Percentiles rank a stretch among this genome's conserved stretches.
Conservation (phyloP, 805 yeast genomes). For the Ogataea dorogensis region DNA sequence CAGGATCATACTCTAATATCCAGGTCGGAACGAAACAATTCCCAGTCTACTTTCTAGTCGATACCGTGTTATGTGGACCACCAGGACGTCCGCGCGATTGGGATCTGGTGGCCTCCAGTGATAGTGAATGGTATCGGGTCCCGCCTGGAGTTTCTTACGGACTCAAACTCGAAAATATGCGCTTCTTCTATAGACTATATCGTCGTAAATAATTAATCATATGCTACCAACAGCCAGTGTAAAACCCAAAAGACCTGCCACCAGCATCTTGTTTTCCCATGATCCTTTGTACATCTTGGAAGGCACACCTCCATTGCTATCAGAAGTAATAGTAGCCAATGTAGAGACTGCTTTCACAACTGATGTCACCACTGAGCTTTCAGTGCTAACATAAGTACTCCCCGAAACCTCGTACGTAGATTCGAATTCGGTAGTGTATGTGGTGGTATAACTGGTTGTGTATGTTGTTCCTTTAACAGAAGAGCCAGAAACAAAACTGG, state of each 20-base stretch:
- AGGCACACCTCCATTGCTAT: conserved; percentile 21
- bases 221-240: conserved; percentile 22
- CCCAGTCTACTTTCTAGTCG: conserved; percentile 80
- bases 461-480: conserved; percentile 7
- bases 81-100: conserved; percentile 52
- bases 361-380: conserved; percentile 17
- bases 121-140: conserved; percentile 79
- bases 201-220: conserved; percentile 25
- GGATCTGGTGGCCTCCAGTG: conserved; percentile 63
- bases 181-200: conserved; percentile 78
- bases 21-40: conserved; percentile 71
- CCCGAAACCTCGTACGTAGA: conserved; percentile 15
- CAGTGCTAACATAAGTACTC: conserved; percentile 12
- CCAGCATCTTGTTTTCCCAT: conserved; percentile 24
- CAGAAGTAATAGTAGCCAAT: conserved; percentile 16
- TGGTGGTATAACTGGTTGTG: conserved; percentile 16
- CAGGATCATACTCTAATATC: conserved; percentile 85
- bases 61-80: conserved; percentile 63
- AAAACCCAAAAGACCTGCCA: conserved; percentile 24
- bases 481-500: conserved; percentile 4
- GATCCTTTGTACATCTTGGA: conserved; percentile 10
- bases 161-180: conserved; percentile 80
- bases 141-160: conserved; percentile 51
- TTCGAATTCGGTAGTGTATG: conserved; percentile 12
- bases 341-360: conserved; percentile 21